Conservation (phyloP, 345 rosid genomes). For the Eucalyptus regnans region DNA sequence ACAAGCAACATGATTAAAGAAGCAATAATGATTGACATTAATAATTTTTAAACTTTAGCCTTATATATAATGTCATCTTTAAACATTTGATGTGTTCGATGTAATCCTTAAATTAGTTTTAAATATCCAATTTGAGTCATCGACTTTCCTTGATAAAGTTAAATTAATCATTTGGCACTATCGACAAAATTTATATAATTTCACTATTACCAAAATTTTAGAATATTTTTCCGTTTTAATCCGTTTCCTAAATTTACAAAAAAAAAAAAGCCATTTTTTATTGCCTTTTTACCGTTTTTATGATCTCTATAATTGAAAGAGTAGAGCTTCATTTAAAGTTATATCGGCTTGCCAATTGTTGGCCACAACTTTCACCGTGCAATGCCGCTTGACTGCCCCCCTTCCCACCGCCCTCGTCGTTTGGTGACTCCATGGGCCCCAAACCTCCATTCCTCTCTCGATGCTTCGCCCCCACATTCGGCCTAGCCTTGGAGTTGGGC, state of each 20-base stretch:
- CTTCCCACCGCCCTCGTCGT: too few species aligned
- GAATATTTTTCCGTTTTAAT: too few species aligned
- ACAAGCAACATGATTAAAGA: fast-evolving
- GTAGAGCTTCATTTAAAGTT: neutral
- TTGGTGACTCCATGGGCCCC: neutral
- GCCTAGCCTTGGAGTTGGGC: neutral
- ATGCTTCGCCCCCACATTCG: neutral
- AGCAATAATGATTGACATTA: neutral
- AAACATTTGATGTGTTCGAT: neutral
- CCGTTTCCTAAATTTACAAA: too few species aligned
- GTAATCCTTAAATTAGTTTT: neutral
- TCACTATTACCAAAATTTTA: too few species aligned
- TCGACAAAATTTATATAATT: too few species aligned
- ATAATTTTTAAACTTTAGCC: neutral
- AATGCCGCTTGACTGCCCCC: too few species aligned
- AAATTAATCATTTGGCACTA: neutral
- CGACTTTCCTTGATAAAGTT: neutral
- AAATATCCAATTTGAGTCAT: neutral
- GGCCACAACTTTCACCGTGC: neutral
- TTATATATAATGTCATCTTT: neutral
- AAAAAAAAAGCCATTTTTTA: neutral
- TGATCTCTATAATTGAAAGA: neutral
- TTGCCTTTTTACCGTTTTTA: neutral
- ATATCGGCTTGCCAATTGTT: neutral
- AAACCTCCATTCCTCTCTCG: neutral